Percentiles rank a stretch among this genome's conserved stretches.
Evolutionary conservation across 306 rosid species (phyloP).

Genomic region (Pachyrhizus erosus): DNA sequence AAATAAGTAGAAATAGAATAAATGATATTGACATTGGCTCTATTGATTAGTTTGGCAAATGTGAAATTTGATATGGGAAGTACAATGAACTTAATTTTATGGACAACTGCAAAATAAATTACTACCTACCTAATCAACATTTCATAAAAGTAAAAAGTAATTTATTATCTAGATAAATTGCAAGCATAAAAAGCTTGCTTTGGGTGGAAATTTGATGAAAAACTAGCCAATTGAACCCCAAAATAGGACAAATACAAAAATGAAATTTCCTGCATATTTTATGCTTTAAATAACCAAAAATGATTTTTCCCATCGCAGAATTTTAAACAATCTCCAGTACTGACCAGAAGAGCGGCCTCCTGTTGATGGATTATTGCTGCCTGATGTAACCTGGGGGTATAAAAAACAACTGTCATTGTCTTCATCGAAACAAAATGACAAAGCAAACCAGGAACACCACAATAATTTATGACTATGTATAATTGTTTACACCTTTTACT

Average conservation of each 20-base stretch:
- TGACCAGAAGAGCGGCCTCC: conserved; percentile 79
- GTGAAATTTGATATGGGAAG: conserved; percentile 20
- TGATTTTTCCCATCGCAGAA: not conserved
- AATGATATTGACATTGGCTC: conserved; percentile 5
- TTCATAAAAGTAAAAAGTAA: not conserved
- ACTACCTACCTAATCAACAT: not conserved
- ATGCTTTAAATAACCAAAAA: not conserved
- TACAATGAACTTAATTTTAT: not conserved
- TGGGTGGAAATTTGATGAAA: not conserved
- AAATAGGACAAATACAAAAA: conserved; percentile 25
- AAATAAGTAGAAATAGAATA: conserved; percentile 20
- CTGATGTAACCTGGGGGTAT: conserved; percentile 62
- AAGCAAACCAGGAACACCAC: not conserved
- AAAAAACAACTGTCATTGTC: conserved; percentile 3
- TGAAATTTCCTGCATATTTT: not conserved
- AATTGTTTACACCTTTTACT: not conserved
- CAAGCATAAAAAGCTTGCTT: not conserved
- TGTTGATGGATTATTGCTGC: conserved; percentile 50
- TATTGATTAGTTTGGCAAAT: not conserved
- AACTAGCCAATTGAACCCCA: conserved; percentile 15
- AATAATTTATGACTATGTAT: not conserved
- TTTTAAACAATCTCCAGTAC: conserved; percentile 37
- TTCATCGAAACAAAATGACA: conserved; percentile 29
- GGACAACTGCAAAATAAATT: not conserved
- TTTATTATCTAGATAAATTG: not conserved